Base-by-base conservation (phyloP, 1,284 basidiomycete species). In the Apiotrichum mycotoxinovorans region DNA sequence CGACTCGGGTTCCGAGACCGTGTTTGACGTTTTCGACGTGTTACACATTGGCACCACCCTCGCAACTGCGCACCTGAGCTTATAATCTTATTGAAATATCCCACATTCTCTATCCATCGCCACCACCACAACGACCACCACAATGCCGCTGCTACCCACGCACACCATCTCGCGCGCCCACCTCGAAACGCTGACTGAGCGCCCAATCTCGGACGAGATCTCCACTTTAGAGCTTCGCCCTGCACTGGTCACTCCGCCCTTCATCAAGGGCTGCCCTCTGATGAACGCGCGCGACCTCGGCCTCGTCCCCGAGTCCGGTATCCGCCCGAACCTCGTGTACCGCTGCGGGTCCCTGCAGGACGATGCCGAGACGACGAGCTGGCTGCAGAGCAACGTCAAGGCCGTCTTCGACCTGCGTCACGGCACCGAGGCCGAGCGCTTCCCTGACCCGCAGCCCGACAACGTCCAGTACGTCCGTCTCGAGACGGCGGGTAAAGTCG, bases 251-350 rank as follows among this genome's bases (percentile, higher is more conserved):
- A 30, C 54, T 7, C 45, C 51, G 15, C 60, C 60, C 4, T 62
- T 62, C 49, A 25, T 62, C 25, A 20, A 17, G 9, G 41, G n/a
- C n/a, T 17, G 38, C 14, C 33, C 40, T 1, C 27, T 62, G 12
- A 44, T 62, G 40, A 62, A 62, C 51, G 34, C 48, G 5, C 60
- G 60, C 18, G 60, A 62, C 45, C 27, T 59, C 38, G 60, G 60
- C 34, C 44, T 30, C 3, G 45, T 62, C 7, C 57, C 54, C 12
- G 33, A 37, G 41, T 51, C 42, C 11, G 26, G 43, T 11, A 30
- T 62, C 35, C 27, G 41, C 17, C 50, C 57, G 1, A 52, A 48
- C 1, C 30, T 38, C 4, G n/a, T 51, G 26, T 59, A 44, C 54
- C 60, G 60, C 44, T 49, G 51, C 12, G 60, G 30, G 5, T 30